Conservation (phyloP, 768 basidiomycete species). For the Rubroboletus satanas region DNA sequence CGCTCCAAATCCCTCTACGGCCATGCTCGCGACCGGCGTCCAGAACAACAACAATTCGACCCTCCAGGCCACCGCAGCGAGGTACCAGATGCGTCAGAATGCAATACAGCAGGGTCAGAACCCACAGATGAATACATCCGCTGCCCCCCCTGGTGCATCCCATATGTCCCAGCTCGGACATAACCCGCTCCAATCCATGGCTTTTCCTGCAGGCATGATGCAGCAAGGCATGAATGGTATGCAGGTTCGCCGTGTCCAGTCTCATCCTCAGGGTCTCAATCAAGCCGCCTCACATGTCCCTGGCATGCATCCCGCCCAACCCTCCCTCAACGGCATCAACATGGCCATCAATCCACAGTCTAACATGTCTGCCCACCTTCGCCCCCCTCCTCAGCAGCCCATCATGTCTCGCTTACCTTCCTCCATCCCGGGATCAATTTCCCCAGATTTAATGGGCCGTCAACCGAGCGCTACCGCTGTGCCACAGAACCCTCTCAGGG, state of each 20-base stretch:
- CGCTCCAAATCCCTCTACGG: conserved; percentile 36
- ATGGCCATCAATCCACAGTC: conserved; percentile 47
- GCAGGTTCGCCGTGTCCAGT: conserved; percentile 49
- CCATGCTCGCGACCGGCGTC: conserved; percentile 34
- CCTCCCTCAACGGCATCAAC: conserved; percentile 34
- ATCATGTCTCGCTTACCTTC: conserved; percentile 32
- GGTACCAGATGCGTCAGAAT: conserved; percentile 35
- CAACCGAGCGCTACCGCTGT: conserved; percentile 39
- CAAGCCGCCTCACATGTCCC: conserved; percentile 34
- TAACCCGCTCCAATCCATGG: conserved; percentile 40
- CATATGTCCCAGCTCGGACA: conserved; percentile 31
- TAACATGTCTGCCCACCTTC: conserved; percentile 37
- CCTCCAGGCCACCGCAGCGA: conserved; percentile 22
- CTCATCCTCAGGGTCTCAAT: conserved; percentile 51
- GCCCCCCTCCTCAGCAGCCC: conserved; percentile 35
- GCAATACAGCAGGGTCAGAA: conserved; percentile 38
- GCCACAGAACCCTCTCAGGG: conserved; percentile 41
- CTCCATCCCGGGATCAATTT: conserved; percentile 36
- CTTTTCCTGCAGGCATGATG: conserved; percentile 42
- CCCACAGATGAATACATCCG: conserved; percentile 32
- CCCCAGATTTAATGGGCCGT: conserved; percentile 42
- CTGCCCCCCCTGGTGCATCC: conserved; percentile 26
- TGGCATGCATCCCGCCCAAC: conserved; percentile 35
- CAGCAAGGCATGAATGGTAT: conserved; percentile 35
- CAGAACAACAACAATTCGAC: conserved; percentile 24